Evolutionary conservation across 306 rosid species (phyloP).

Genomic region (Carpinus fangiana): DNA sequence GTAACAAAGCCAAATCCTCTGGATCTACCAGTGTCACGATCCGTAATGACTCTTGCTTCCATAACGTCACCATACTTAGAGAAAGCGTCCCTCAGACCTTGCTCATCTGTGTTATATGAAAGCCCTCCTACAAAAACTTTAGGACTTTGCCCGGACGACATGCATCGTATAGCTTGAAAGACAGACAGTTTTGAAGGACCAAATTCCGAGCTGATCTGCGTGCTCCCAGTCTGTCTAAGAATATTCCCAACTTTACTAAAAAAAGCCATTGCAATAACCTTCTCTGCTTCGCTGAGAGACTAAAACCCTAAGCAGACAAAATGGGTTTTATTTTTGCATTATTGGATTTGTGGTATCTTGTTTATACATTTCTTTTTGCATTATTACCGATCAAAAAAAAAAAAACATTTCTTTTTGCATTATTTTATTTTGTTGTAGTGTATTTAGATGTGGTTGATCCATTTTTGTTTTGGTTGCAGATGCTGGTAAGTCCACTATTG

Average conservation of each 20-base stretch:
- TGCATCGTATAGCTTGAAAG: constrained; percentile 65
- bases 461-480: constrained; percentile 43
- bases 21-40: constrained; percentile 83
- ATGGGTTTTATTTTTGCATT: constrained; percentile 46
- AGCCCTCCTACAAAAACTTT: constrained; percentile 88
- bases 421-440: neutral
- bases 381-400: too few species aligned
- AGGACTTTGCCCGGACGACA: constrained; percentile 55
- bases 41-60: constrained; percentile 74
- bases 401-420: neutral
- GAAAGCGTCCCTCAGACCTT: constrained; percentile 66
- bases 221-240: constrained; percentile 51
- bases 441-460: neutral
- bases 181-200: constrained; percentile 46
- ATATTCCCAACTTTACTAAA: constrained; percentile 72
- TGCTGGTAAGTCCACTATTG: constrained; percentile 98
- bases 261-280: constrained; percentile 74
- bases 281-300: constrained; percentile 7
- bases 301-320: constrained; percentile 56
- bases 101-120: constrained; percentile 68
- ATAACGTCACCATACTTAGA: constrained; percentile 69
- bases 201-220: constrained; percentile 45
- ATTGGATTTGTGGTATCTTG: neutral
- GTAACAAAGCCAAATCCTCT: constrained; percentile 91
- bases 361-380: neutral